Evolutionary conservation across 345 rosid genomes (phyloP), one percentile per base, ranked within the genome.

Genomic region (Sonneratia alba): DNA sequence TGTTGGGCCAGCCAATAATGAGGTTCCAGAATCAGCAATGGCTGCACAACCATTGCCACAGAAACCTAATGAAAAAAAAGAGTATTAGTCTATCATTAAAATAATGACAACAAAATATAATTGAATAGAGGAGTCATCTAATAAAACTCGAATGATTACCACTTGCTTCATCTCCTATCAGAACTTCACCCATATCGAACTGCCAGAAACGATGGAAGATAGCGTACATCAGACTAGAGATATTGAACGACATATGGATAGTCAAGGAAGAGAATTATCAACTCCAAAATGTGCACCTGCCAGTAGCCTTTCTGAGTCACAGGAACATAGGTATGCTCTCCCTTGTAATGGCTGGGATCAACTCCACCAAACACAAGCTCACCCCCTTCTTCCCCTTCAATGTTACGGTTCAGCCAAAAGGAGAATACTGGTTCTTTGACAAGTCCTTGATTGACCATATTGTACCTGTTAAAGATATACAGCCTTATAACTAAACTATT

Each of bases 1-100:
- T 74, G 85, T 82, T 32, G 94, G 97, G 66, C 97, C 97, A 24
- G 85, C 84, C 83, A 91, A 68, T 77, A 90, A 72, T 47, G 96
- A 90, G 57, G 96, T 90, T 75, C 96, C 96, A 32, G 96, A 90
- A 76, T 90, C 96, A 67, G 89, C 92, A 75, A 90, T 88, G 36
- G 92, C 91, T 7, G 86, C 74, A 75, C 94, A 91, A 24, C 87
- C 86, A 42, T 77, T 4, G 15, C 72, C 79, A 75, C 89, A 87
- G 73, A 81, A 79, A 76, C 89, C 96, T 88, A 47, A 13, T 2
- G 84, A 16, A 47, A 11, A 74, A 43, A 18, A 5, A 34, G 21
- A 37, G 68, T 71, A 62, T 34, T 69, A 2, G 3, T 42, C 3
- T 3, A 11, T 36, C 3, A 6, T 40, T 19, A 34, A 18, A 9